These are phyloP conservation scores for Hapsidospora chrysogenum DNA, from an alignment of 495 filamentous ascomycete species.

Conservation along the genomic window DNA sequence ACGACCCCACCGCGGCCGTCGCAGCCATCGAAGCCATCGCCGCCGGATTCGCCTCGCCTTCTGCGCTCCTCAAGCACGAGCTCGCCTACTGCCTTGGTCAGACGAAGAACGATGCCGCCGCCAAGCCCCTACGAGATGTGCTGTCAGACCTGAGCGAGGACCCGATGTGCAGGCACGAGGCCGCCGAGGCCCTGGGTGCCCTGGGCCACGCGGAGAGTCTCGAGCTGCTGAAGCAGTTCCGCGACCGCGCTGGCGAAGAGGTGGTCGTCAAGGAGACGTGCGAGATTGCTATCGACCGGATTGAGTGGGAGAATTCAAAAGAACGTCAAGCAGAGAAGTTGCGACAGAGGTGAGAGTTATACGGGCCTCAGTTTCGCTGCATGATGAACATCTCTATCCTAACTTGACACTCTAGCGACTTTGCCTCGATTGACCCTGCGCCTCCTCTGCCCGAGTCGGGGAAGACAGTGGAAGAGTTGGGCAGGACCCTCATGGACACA, in stretches of 20 bases:
- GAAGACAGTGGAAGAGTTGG: constrained; percentile 54
- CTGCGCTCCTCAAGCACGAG: constrained; percentile 84
- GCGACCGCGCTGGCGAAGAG: constrained; percentile 52
- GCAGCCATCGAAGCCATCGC: constrained; percentile 91
- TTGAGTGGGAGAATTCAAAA: constrained; percentile 79
- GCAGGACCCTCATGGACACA: constrained; percentile 62
- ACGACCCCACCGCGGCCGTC: constrained; percentile 76
- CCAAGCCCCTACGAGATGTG: constrained; percentile 57
- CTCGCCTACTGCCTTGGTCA: constrained; percentile 95
- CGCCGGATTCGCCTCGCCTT: constrained; percentile 67
- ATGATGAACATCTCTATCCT: constrained; percentile 4
- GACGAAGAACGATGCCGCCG: constrained; percentile 55
- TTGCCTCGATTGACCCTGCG: constrained; percentile 89
- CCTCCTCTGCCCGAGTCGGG: constrained; percentile 59
- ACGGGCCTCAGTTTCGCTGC: not conserved
- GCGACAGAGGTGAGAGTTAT: constrained; percentile 50
- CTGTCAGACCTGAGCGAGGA: constrained; percentile 67
- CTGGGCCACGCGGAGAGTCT: constrained; percentile 59
- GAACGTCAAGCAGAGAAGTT: constrained; percentile 55
- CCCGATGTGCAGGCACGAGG: constrained; percentile 91
- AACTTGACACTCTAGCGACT: constrained; percentile 44
- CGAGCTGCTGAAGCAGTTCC: constrained; percentile 49
- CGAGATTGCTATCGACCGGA: constrained; percentile 86
- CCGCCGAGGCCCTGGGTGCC: constrained; percentile 86
- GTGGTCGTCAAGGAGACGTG: constrained; percentile 87